Evolutionary conservation across 805 yeast species (phyloP), one percentile per base, ranked within the genome.

Genomic region (Nakazawaea peltata): DNA sequence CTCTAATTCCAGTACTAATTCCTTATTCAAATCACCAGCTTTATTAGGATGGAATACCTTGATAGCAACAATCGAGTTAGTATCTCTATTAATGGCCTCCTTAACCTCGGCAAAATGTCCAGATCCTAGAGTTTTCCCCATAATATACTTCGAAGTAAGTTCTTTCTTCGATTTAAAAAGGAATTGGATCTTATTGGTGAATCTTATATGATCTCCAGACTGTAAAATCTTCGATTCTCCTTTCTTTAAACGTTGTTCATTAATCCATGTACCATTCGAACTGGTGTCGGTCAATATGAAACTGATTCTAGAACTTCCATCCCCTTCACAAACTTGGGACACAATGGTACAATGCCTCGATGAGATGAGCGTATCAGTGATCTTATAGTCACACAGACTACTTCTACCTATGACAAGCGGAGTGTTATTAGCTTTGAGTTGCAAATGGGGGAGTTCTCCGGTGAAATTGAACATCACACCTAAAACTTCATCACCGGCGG

Each of bases 71-170:
- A 67, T 56, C 33, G 68, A 67, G 0, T 86, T 85, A 0, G 77
- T 67, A 6, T 56, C 53, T 44, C 76, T 69, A 42, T 72, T 67
- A 6, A 63, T 61, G 2, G 85, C 85, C 44, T 79, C 83, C 49
- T 75, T 78, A 3, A 82, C 92, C n/a, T 75, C 74, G 0, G 92
- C 90, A 48, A 82, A 82, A 54, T 82, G 90, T 1, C 92, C 92
- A 4, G 80, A 59, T 0, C 92, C 92, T 16, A 82, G 55, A 43
- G 77, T 73, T 37, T 62, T 65, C 1, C 83, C 84, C 14, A 73
- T 40, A 5, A 69, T 60, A 45, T 71, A 73, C 38, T 29, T 43
- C n/a, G 37, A 40, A 27, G 39, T 45, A 42, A 40, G 45, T 16
- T 43, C 32, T 36, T 45, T 34, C 10, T 29, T 37, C 12, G 35